A percentile compares a stretch with the other conserved stretches of the same genome.
Evolutionary conservation across 2,329 filamentous ascomycete species (phyloP).

Genomic region (Rutstroemia sp.): DNA sequence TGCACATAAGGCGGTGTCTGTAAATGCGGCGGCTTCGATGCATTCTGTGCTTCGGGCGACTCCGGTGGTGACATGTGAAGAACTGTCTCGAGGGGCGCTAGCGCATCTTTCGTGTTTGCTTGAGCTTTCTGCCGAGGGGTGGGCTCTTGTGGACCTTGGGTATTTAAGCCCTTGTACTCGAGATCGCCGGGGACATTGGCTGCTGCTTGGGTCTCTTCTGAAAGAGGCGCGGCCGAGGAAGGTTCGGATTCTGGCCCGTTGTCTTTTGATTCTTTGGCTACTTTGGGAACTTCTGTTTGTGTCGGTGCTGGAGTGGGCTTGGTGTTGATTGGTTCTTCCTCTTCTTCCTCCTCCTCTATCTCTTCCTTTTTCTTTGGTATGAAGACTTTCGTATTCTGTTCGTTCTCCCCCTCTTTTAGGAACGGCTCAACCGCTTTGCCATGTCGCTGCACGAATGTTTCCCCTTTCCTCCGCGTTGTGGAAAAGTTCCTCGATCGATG

Average conservation of each 20-base stretch:
- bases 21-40: constrained; percentile 56
- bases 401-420: constrained; percentile 27
- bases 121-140: constrained; percentile 25
- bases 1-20: constrained; percentile 77
- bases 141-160: constrained; percentile 5
- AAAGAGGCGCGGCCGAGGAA: constrained; percentile 19
- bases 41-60: constrained; percentile 29
- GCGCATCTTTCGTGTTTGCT: constrained; percentile 26
- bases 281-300: neutral
- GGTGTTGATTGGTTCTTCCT: neutral
- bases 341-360: constrained; percentile 7
- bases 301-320: constrained; percentile 3
- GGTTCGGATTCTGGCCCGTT: constrained; percentile 2
- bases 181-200: constrained; percentile 20
- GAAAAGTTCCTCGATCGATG: constrained; percentile 30
- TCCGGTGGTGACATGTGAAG: constrained; percentile 39
- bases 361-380: constrained; percentile 10
- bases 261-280: neutral
- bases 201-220: constrained; percentile 23
- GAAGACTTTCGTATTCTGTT: constrained; percentile 16
- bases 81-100: constrained; percentile 44
- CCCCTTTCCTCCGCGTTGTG: constrained; percentile 32
- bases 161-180: neutral
- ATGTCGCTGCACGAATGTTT: constrained; percentile 46
- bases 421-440: constrained; percentile 54